A percentile compares a stretch with the other conserved stretches of the same genome.
Conservation (phyloP, 2,329 filamentous ascomycete species). For the Capronia americana region DNA sequence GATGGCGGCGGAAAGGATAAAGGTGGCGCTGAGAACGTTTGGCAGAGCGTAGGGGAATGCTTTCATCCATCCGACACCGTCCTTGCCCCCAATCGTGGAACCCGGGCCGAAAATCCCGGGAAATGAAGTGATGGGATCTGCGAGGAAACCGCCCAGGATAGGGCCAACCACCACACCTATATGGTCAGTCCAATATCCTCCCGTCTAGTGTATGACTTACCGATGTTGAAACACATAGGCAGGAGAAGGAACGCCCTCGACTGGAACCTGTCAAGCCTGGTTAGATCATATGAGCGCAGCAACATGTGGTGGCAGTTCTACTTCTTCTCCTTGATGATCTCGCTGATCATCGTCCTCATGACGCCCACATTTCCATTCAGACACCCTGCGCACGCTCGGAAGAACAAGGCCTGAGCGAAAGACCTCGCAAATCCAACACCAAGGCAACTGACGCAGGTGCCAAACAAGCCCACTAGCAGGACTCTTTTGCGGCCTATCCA, state of each 20-base stretch:
- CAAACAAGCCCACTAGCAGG: constrained; percentile 75
- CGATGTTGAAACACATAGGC: constrained; percentile 74
- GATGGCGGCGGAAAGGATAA: constrained; percentile 62
- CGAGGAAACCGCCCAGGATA: constrained; percentile 68
- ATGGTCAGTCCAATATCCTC: neutral
- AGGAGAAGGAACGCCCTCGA: constrained; percentile 64
- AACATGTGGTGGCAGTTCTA: constrained; percentile 52
- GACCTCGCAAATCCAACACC: constrained; percentile 73
- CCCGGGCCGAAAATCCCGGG: constrained; percentile 68
- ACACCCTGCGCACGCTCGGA: constrained; percentile 69
- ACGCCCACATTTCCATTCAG: constrained; percentile 77
- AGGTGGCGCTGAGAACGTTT: constrained; percentile 68
- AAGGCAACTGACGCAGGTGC: constrained; percentile 69
- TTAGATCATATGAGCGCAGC: constrained; percentile 44
- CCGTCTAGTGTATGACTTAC: constrained; percentile 42
- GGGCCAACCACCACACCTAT: constrained; percentile 50
- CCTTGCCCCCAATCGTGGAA: constrained; percentile 61
- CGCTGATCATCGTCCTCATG: constrained; percentile 75
- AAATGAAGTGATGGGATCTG: constrained; percentile 68
- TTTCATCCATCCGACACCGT: constrained; percentile 68
- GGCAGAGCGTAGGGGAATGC: constrained; percentile 73
- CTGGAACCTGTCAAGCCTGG: constrained; percentile 50
- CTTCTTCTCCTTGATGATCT: constrained; percentile 74
- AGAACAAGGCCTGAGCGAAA: constrained; percentile 68
- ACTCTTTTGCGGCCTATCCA: constrained; percentile 76